Conservation (phyloP, 495 filamentous ascomycete genomes). For the Penicillium paradoxum region DNA sequence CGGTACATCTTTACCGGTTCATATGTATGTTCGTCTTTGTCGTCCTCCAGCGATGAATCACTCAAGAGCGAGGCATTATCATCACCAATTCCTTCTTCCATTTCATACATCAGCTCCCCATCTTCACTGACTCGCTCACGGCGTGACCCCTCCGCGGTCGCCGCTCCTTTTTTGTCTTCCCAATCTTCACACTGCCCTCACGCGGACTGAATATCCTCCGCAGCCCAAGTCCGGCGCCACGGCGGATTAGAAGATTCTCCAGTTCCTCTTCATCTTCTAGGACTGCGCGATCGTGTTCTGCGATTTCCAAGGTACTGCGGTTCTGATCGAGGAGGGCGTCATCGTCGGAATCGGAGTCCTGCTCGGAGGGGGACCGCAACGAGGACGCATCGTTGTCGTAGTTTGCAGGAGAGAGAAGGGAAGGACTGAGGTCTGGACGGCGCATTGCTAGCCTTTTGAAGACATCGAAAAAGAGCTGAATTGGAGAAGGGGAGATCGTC, state of each 20-base stretch:
- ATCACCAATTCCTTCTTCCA: conserved; percentile 75
- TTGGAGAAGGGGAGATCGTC: conserved; percentile 5
- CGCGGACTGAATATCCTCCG: conserved; percentile 43
- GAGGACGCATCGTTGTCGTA: conserved; percentile 68
- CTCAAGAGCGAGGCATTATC: conserved; percentile 48
- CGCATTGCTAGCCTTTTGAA: conserved; percentile 21
- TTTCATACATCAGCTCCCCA: conserved; percentile 78
- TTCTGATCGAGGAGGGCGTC: conserved; percentile 60
- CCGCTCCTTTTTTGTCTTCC: conserved; percentile 48
- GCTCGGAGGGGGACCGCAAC: conserved; percentile 60
- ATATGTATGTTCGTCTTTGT: conserved; percentile 27
- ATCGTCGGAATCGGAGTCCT: conserved; percentile 73
- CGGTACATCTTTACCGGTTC: conserved; percentile 22
- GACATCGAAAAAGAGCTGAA: conserved; percentile 22
- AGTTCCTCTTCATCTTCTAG: conserved; percentile 85
- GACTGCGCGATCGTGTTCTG: conserved; percentile 67
- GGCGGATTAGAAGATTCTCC: conserved; percentile 63
- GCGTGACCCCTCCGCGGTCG: conserved; percentile 39
- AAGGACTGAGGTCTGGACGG: conserved; percentile 19
- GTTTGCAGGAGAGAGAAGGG: conserved; percentile 56
- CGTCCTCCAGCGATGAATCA: conserved; percentile 43
- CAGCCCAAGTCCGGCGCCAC: conserved; percentile 47
- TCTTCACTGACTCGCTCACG: conserved; percentile 53
- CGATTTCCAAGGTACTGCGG: conserved; percentile 65
- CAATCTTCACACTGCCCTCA: conserved; percentile 45